These are phyloP conservation scores for Thelonectria olida DNA, from an alignment of 2,329 filamentous ascomycete species.

Conservation along the genomic window DNA sequence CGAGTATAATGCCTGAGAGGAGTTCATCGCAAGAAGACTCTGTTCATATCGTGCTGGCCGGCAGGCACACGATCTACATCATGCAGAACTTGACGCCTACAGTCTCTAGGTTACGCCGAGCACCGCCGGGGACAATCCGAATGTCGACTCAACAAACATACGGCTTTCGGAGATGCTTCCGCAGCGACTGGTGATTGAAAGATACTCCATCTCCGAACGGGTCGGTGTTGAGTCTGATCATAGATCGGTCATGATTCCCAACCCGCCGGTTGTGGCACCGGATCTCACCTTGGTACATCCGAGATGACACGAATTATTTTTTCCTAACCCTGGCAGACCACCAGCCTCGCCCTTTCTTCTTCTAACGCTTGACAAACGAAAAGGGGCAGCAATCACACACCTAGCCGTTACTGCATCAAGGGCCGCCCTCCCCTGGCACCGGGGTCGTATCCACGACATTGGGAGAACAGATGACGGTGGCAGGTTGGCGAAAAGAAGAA, in stretches of 20 bases:
- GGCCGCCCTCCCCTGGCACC: neutral
- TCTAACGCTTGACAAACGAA: neutral
- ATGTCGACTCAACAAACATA: neutral
- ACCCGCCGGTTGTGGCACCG: conserved; percentile 14
- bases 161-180: neutral
- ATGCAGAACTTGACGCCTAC: too few species aligned
- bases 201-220: conserved; percentile 1
- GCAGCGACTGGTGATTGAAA: neutral
- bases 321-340: neutral
- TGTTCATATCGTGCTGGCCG: too few species aligned
- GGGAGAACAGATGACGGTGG: conserved; percentile 2
- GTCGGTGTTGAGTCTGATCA: conserved; percentile 9
- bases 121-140: too few species aligned
- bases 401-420: conserved; percentile 6
- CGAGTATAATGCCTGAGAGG: too few species aligned
- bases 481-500: conserved; percentile 2
- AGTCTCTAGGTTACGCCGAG: too few species aligned
- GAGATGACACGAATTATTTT: conserved; percentile 8
- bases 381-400: neutral
- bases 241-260: conserved; percentile 12
- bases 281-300: neutral
- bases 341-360: neutral
- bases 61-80: too few species aligned
- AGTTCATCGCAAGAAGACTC: too few species aligned
- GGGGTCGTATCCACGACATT: conserved; percentile 14